Evolutionary conservation across 257 asterid genomes (phyloP).

Genomic region (Nicotiana obtusifolia): DNA sequence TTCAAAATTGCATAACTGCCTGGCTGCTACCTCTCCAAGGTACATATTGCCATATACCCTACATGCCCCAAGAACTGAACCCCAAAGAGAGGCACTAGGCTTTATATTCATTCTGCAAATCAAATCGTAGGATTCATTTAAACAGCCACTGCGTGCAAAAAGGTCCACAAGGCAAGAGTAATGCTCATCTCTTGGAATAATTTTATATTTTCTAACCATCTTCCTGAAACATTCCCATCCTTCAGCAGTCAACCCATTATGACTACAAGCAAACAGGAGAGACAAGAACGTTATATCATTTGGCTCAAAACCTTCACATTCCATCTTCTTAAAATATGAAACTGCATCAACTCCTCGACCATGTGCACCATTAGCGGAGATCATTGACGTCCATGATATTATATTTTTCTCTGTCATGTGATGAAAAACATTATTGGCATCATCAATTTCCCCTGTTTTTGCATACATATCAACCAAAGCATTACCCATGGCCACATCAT

Average conservation of each 20-base stretch:
- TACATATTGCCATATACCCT: conserved; percentile 24
- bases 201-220: conserved; percentile 30
- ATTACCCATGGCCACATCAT: conserved; percentile 33
- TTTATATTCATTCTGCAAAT: conserved; percentile 11
- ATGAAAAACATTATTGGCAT: conserved; percentile 39
- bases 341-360: conserved; percentile 45
- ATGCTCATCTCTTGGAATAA: conserved; percentile 39
- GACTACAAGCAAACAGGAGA: conserved; percentile 54
- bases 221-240: conserved; percentile 39
- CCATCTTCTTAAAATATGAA: conserved; percentile 36
- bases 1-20: conserved; percentile 21
- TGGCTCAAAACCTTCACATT: conserved; percentile 39
- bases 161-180: conserved; percentile 48
- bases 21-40: conserved; percentile 34
- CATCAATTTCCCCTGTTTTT: conserved; percentile 47
- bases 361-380: conserved; percentile 41
- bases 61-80: conserved; percentile 46
- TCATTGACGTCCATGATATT: conserved; percentile 54
- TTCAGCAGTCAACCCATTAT: conserved; percentile 36
- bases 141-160: conserved; percentile 33
- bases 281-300: conserved; percentile 45
- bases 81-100: conserved; percentile 30
- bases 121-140: conserved; percentile 44
- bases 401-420: conserved; percentile 43
- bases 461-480: conserved; percentile 60